Evolutionary conservation across 208 protist species (phyloP), one percentile per base, ranked within the genome.

Genomic region (Tritrichomonas foetus): DNA sequence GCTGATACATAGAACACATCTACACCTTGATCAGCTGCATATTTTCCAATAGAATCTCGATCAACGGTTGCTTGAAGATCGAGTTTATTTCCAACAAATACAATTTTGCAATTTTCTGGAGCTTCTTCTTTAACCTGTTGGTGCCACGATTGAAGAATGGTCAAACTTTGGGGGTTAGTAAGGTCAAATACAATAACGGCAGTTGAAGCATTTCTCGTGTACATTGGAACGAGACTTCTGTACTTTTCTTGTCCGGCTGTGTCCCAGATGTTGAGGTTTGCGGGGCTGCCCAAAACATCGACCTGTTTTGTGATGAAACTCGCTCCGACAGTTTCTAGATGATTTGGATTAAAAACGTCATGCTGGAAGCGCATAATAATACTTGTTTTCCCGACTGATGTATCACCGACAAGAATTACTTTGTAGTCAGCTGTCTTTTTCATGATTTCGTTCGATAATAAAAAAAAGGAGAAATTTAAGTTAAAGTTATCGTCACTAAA

Each of bases 331-430:
- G 78, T 89, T 89, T 25, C 8, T 20, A 22, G 27, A 53, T 57
- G 41, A 39, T 53, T 57, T 61, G 9, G 5, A 66, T 92, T 39
- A 49, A 95, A 95, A n/a, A 2, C 47, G 74, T 95, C 75, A 47
- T 3, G 66, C 27, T 82, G 16, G 61, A 94, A 95, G 22, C 69
- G 61, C 20, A 49, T 75, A 13, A 95, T 39, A n/a, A 95, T 20
- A 33, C 66, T 94, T 25, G 94, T 95, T 36, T 95, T 95, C 22
- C 94, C 94, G 33, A 95, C 94, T 2, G 94, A 72, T 27, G 47
- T 47, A 47, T 95, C 94, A 1, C 94, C 94, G 47, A 95, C 47
- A 14, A 89, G 25, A 20, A 89, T 36, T 39, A 89, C 27, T 57
- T 89, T 89, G 30, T 47, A 82, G 20, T 82, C 74, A 22, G 53